Base-by-base conservation (phyloP, 345 rosid species). In the Carallia brachiata region DNA sequence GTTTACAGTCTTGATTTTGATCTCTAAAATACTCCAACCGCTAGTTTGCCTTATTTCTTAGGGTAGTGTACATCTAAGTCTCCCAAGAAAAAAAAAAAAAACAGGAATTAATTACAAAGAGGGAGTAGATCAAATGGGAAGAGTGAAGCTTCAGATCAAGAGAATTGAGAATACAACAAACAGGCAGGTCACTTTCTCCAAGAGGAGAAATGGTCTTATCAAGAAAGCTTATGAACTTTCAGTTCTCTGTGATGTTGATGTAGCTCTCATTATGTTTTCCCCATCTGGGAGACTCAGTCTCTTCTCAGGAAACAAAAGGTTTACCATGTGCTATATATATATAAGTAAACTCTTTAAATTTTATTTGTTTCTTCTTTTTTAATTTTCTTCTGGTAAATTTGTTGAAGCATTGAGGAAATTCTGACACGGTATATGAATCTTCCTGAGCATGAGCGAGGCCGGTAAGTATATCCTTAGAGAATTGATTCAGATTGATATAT, bases 381-480 rank as follows among this genome's bases (percentile, higher is more conserved):
- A 1, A 1, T 2, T 10, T 40, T 40, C 47, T 40, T 40, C 47
- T 62, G 62, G 39, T 23, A 23, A 23, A 23, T 63, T 15, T 66
- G 44, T 52, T 74, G 70, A 67, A 85, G 86, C 75, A 70, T 85
- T 19, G 86, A 83, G 63, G 86, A 85, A 64, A 79, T 85, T 69
- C 67, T 83, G 44, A 68, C 28, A 13, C 63, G 82, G 71, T 85
- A 79, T 66, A 68, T 79, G 36, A 75, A 79, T 77, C 80, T 83
- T 57, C 77, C 85, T 5, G 86, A 85, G 40, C 79, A 79, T 55
- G 82, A 85, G 19, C 72, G 83, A 68, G 86, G 85, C 66, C 65
- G 85, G 86, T 82, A 70, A 71, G 70, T 1, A 65, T 16, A 27
- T 27, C 63, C 34, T 53, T 18, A 6, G 10, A 4, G 56, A 36